These are phyloP conservation scores for Papiliotrema nemorosa DNA, from an alignment of 1,284 basidiomycete genomes.

Conservation along the genomic window DNA sequence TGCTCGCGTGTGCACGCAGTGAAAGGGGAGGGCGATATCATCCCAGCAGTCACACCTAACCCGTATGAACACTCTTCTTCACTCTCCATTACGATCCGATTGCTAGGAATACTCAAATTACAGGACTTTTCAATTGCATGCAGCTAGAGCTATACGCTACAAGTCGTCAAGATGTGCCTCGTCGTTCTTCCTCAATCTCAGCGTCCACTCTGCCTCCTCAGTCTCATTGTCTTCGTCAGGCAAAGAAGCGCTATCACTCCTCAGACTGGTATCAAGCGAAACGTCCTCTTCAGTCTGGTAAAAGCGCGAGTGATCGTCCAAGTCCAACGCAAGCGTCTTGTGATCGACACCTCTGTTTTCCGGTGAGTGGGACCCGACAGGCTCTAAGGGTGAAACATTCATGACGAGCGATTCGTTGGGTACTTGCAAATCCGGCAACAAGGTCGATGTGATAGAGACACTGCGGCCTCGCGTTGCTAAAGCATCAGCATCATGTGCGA, in stretches of 20 bases:
- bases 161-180: conserved; percentile 16
- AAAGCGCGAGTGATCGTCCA: no score
- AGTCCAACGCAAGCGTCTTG: no score
- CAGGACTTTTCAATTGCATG: no score
- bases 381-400: neutral
- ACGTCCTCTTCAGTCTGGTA: no score
- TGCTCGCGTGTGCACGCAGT: neutral
- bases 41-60: neutral
- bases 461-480: neutral
- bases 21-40: neutral
- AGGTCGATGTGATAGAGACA: neutral
- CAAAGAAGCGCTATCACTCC: no score
- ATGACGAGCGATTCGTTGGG: neutral
- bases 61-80: no score
- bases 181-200: conserved; percentile 12
- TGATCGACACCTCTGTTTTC: neutral
- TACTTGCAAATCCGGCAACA: conserved; percentile 1
- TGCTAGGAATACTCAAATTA: no score
- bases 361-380: neutral
- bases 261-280: no score
- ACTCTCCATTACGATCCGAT: no score
- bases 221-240: neutral
- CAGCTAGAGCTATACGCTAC: neutral
- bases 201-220: conserved; percentile 7
- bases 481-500: neutral